Conservation (phyloP, 1,284 basidiomycete genomes). For the Binderoboletus segoi region DNA sequence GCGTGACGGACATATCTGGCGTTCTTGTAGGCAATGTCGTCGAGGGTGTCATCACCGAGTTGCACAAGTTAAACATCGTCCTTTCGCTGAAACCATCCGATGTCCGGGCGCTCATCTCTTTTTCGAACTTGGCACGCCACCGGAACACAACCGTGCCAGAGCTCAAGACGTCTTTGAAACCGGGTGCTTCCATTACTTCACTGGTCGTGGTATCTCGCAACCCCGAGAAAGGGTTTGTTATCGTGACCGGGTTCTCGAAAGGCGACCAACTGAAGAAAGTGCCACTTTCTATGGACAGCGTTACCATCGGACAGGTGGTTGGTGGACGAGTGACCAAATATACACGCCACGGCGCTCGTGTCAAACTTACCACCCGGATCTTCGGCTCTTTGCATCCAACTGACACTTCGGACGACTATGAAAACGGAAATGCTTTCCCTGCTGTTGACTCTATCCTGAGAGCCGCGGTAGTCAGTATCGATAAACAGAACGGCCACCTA, state of each 20-base stretch:
- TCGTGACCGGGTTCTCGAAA: conserved; percentile 77
- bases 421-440: conserved; percentile 60
- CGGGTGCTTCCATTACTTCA: conserved; percentile 75
- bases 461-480: conserved; percentile 70
- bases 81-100: conserved; percentile 72
- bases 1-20: conserved; percentile 63
- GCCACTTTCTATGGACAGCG: conserved; percentile 63
- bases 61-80: conserved; percentile 85
- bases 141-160: conserved; percentile 71
- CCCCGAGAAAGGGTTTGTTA: conserved; percentile 83
- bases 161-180: conserved; percentile 66
- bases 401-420: conserved; percentile 82
- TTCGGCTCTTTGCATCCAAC: conserved; percentile 80
- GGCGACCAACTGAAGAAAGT: conserved; percentile 49
- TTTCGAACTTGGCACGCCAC: conserved; percentile 87
- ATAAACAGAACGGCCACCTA: conserved; percentile 63
- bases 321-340: conserved; percentile 78
- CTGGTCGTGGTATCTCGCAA: conserved; percentile 92
- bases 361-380: conserved; percentile 74
- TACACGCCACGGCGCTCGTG: conserved; percentile 65
- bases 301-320: conserved; percentile 73
- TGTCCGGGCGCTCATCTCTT: conserved; percentile 81
- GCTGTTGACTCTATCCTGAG: conserved; percentile 67
- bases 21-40: conserved; percentile 80
- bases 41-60: conserved; percentile 68